Conservation (phyloP, 2,329 filamentous ascomycete species). For the Didymella arachidicola region DNA sequence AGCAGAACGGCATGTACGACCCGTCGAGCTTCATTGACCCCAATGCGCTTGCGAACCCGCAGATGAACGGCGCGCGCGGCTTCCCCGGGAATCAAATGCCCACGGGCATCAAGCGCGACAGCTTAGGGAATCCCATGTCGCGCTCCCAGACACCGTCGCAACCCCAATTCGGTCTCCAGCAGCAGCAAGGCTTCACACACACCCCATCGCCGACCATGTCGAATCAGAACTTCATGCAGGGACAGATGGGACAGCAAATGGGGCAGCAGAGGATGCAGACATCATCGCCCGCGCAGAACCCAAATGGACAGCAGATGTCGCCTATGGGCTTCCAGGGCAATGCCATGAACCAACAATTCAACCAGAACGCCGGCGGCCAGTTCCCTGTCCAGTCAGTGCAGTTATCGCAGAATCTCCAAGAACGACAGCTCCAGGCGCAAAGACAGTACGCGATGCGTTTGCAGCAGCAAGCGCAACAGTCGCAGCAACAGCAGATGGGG, state of each 20-base stretch:
- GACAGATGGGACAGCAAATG: slow-evolving; percentile 52
- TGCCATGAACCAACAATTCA: slow-evolving; percentile 50
- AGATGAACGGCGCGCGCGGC: slow-evolving; percentile 76
- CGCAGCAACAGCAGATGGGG: slow-evolving; percentile 64
- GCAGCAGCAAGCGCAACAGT: slow-evolving; percentile 68
- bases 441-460: slow-evolving; percentile 87
- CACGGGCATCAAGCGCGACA: slow-evolving; percentile 76
- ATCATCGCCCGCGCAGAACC: slow-evolving; percentile 88
- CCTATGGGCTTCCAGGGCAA: slow-evolving; percentile 49
- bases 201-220: slow-evolving; percentile 94
- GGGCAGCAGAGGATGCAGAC: slow-evolving; percentile 74
- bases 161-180: slow-evolving; percentile 68
- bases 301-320: slow-evolving; percentile 54
- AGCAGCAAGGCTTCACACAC: slow-evolving; percentile 77
- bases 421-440: slow-evolving; percentile 68
- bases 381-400: slow-evolving; percentile 57
- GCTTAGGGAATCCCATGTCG: slow-evolving; percentile 63
- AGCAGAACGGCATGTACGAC: slow-evolving; percentile 49
- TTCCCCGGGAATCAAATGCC: slow-evolving; percentile 86
- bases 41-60: slow-evolving; percentile 51
- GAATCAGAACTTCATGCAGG: slow-evolving; percentile 74
- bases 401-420: slow-evolving; percentile 59
- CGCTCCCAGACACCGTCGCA: slow-evolving; percentile 93
- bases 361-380: slow-evolving; percentile 52
- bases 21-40: slow-evolving; percentile 51